Evolutionary conservation across 2,329 filamentous ascomycete genomes (phyloP).

Genomic region (Fusarium avenaceum): DNA sequence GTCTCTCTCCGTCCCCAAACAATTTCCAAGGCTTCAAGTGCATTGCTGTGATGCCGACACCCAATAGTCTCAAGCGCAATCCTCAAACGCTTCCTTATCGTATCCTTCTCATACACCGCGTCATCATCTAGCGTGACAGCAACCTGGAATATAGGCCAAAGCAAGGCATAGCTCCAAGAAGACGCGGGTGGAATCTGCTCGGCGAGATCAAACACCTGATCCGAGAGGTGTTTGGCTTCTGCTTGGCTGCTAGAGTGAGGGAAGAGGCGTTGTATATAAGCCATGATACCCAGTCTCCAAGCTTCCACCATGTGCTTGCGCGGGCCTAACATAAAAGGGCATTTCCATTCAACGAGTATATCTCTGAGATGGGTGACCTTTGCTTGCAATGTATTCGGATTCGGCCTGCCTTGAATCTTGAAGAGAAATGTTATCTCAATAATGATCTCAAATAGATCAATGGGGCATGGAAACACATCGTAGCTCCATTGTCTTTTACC

Average conservation of each 20-base stretch:
- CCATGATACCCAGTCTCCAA: slow-evolving; percentile 8
- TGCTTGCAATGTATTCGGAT: not conserved
- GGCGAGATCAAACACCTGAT: not conserved
- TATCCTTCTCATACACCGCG: not conserved
- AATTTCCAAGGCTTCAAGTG: slow-evolving; percentile 8
- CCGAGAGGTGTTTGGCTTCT: not conserved
- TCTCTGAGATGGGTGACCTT: not conserved
- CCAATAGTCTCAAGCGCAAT: slow-evolving; percentile 8
- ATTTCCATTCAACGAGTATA: not conserved
- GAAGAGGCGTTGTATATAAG: slow-evolving; percentile 6
- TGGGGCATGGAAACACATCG: slow-evolving; percentile 23
- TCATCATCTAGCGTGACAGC: not conserved
- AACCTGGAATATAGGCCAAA: slow-evolving; percentile 23
- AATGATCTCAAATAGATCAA: slow-evolving; percentile 26
- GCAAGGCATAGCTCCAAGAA: slow-evolving; percentile 11
- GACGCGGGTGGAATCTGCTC: not conserved
- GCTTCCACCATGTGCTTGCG: slow-evolving; percentile 21
- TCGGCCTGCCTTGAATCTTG: not conserved
- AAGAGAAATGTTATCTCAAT: slow-evolving; percentile 1
- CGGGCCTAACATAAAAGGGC: not conserved
- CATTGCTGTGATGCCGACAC: slow-evolving; percentile 30
- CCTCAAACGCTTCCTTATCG: not conserved
- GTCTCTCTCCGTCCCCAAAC: not conserved
- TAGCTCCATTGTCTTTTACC: slow-evolving; percentile 11
- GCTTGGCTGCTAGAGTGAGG: not conserved